Evolutionary conservation across 192 early-diverging fungal species (phyloP).

Genomic region (Rhizoclosmatium globosum): DNA sequence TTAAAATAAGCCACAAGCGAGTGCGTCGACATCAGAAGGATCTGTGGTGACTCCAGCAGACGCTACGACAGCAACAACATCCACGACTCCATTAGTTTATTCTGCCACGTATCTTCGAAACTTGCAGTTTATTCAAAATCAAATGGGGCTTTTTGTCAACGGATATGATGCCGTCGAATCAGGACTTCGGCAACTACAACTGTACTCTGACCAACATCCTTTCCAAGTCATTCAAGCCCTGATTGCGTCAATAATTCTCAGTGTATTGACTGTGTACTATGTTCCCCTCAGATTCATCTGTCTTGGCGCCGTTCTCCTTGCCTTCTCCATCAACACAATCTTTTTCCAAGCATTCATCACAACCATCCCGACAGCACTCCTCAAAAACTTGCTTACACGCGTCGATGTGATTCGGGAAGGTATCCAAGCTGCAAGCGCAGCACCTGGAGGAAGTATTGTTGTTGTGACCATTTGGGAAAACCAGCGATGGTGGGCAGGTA

Average conservation of each 20-base stretch:
- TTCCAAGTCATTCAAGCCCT: slow-evolving; percentile 44
- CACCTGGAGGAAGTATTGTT: slow-evolving; percentile 35
- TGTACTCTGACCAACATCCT: slow-evolving; percentile 46
- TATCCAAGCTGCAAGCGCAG: slow-evolving; percentile 21
- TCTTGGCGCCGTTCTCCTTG: slow-evolving; percentile 59
- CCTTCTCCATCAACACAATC: slow-evolving; percentile 70
- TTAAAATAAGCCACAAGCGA: neutral
- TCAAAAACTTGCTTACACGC: slow-evolving; percentile 45
- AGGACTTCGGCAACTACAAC: neutral
- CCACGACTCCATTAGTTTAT: slow-evolving; percentile 37
- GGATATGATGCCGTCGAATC: slow-evolving; percentile 33
- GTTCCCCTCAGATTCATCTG: slow-evolving; percentile 50
- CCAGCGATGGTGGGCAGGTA: slow-evolving; percentile 80
- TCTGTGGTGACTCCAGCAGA: no score
- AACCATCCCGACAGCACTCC: slow-evolving; percentile 52
- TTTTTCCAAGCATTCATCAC: slow-evolving; percentile 54
- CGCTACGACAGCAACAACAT: neutral
- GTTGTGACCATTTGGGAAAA: slow-evolving; percentile 69
- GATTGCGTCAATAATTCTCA: slow-evolving; percentile 44
- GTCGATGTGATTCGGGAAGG: slow-evolving; percentile 49
- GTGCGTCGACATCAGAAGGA: no score
- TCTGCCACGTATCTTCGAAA: slow-evolving; percentile 73
- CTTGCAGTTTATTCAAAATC: slow-evolving; percentile 79
- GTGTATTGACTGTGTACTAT: slow-evolving; percentile 37
- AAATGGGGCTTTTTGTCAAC: slow-evolving; percentile 68